phyloP scores from a whole-genome alignment of 352 stramenopile genomes.

The Phytophthora sp. region DNA sequence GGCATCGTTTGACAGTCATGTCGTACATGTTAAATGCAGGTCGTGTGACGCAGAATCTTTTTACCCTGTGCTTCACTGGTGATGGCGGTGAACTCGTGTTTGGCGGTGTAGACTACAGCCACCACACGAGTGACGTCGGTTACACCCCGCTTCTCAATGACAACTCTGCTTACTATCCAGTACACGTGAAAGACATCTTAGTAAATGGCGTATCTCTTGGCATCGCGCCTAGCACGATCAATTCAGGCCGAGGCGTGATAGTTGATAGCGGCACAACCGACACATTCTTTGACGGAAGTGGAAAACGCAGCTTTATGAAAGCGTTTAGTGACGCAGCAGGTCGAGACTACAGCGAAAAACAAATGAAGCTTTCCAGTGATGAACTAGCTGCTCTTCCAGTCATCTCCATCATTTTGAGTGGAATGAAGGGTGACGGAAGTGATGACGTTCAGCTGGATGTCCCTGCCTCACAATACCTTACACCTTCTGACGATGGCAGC shows the following conservation, averaged over 20 bases:
- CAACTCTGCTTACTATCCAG: conserved; percentile 72
- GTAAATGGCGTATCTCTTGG: conserved; percentile 64
- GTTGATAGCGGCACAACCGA: conserved; percentile 89
- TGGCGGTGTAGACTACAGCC: conserved; percentile 77
- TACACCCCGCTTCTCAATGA: conserved; percentile 69
- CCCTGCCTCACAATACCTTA: conserved; percentile 69
- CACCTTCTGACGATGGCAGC: conserved; percentile 44
- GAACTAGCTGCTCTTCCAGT: conserved; percentile 55
- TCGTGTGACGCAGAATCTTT: conserved; percentile 66
- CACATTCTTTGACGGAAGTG: conserved; percentile 73
- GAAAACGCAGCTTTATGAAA: conserved; percentile 55
- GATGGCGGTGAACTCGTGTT: conserved; percentile 79
- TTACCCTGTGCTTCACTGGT: conserved; percentile 82
- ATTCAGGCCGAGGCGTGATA: conserved; percentile 81
- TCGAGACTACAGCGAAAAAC: conserved; percentile 63
- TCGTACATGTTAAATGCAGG: conserved; percentile 69
- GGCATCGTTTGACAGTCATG: conserved; percentile 68
- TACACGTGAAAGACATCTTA: conserved; percentile 81
- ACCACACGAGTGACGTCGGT: conserved; percentile 62
- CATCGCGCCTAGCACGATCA: conserved; percentile 45
- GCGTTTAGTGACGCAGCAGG: conserved; percentile 52
- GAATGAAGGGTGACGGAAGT: conserved; percentile 46
- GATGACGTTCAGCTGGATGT: conserved; percentile 73
- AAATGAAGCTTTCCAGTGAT: conserved; percentile 49
- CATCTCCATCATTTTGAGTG: conserved; percentile 73